These are phyloP conservation scores for Chlorella sp. DNA, from an alignment of 139 green algal genomes.

Conservation along the genomic window DNA sequence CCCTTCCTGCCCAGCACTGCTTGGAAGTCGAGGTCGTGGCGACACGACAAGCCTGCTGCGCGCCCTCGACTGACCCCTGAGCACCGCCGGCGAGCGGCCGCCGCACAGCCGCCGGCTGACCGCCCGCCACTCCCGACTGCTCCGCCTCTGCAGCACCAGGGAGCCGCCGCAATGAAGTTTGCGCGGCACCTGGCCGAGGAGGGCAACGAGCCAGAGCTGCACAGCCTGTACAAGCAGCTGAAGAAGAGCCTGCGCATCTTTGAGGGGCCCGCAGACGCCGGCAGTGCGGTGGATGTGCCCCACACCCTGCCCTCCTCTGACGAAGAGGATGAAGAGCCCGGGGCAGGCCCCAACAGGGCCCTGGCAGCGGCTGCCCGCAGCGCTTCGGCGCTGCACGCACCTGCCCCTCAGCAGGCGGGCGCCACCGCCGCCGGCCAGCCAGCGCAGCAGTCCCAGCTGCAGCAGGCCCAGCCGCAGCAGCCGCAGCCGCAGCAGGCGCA, in stretches of 20 bases:
- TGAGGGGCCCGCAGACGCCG: neutral
- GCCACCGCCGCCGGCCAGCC: neutral
- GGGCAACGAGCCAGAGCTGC: constrained; percentile 9
- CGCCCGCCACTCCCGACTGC: neutral
- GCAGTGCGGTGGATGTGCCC: constrained; percentile 3
- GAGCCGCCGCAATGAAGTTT: constrained; percentile 21
- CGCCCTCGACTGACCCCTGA: too few species aligned
- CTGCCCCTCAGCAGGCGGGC: neutral
- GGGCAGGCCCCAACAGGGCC: too few species aligned
- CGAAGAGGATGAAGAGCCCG: neutral
- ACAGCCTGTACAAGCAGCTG: constrained; percentile 28
- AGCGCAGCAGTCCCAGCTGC: neutral
- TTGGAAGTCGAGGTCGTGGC: too few species aligned
- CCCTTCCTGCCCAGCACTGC: too few species aligned
- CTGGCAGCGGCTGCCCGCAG: neutral
- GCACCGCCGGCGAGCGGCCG: too few species aligned
- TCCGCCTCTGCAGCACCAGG: neutral
- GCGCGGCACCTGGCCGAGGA: neutral
- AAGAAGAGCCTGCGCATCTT: constrained; percentile 34
- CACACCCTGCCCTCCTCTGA: constrained; percentile 5
- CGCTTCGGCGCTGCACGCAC: neutral
- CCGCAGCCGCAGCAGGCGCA: neutral
- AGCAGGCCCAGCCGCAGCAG: neutral
- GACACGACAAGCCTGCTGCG: too few species aligned
- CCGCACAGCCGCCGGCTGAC: neutral